These are phyloP conservation scores for Lineolata rhizophorae DNA, from an alignment of 495 filamentous ascomycete genomes.

Conservation along the genomic window DNA sequence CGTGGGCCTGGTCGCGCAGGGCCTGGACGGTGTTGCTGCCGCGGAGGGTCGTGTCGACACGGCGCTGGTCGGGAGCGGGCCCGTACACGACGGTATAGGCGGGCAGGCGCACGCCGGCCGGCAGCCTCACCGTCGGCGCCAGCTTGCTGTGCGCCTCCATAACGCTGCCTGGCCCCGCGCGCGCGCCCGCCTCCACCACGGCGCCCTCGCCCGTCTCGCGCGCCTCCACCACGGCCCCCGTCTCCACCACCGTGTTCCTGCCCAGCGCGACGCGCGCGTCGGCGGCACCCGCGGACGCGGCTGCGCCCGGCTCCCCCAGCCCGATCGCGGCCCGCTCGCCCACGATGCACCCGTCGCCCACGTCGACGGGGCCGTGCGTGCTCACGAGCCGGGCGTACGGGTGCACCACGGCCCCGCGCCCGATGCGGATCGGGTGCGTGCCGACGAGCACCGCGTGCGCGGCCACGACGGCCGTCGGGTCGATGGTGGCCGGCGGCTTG, in stretches of 20 bases:
- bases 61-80: slow-evolving; percentile 24
- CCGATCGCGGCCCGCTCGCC: slow-evolving; percentile 33
- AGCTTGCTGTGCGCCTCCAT: slow-evolving; percentile 24
- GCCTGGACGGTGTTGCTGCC: slow-evolving; percentile 18
- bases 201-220: slow-evolving; percentile 37
- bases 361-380: slow-evolving; percentile 40
- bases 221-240: slow-evolving; percentile 38
- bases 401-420: slow-evolving; percentile 55
- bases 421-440: slow-evolving; percentile 46
- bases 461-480: slow-evolving; percentile 48
- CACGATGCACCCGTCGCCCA: slow-evolving; percentile 56
- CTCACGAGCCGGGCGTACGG: slow-evolving; percentile 54
- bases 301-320: slow-evolving; percentile 10
- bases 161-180: slow-evolving; percentile 18
- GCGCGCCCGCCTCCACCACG: slow-evolving; percentile 36
- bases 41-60: slow-evolving; percentile 26
- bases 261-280: slow-evolving; percentile 27
- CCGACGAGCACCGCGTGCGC: slow-evolving; percentile 56
- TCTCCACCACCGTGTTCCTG: slow-evolving; percentile 37
- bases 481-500: slow-evolving; percentile 47
- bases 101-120: slow-evolving; percentile 29
- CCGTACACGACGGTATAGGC: slow-evolving; percentile 49
- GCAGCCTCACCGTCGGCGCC: slow-evolving; percentile 29
- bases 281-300: too few species aligned
- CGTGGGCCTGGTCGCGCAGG: slow-evolving; percentile 30